Conservation (phyloP, 176 grass and related monocot genomes). For the Oryza longistaminata region DNA sequence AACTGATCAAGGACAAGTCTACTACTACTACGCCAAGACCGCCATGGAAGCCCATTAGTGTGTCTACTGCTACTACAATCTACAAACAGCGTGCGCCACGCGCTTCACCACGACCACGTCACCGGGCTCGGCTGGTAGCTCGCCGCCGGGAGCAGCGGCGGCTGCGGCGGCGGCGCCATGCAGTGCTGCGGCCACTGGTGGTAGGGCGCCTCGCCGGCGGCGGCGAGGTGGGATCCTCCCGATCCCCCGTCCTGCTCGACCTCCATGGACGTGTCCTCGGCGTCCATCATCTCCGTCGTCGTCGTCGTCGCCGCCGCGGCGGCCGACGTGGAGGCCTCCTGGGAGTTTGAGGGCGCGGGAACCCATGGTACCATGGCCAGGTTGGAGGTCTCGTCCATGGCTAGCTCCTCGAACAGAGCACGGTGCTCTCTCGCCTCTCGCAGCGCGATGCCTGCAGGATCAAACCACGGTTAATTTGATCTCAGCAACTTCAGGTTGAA, state of each 20-base stretch:
- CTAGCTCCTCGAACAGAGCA: no score
- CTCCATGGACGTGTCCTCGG: constrained; percentile 48
- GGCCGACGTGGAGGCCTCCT: not conserved
- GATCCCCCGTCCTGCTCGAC: constrained; percentile 12
- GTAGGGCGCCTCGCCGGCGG: no score
- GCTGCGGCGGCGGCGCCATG: not conserved
- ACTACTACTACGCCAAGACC: not conserved
- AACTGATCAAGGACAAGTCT: no score
- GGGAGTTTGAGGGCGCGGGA: not conserved
- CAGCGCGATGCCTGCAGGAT: constrained; percentile 32
- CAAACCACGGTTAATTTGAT: not conserved
- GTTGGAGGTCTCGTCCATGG: not conserved
- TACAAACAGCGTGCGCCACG: not conserved
- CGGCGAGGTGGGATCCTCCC: no score
- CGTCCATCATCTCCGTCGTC: constrained; percentile 38
- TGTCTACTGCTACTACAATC: not conserved
- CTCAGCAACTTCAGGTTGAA: not conserved
- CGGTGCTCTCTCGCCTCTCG: constrained; percentile 23
- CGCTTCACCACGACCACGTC: constrained; percentile 39
- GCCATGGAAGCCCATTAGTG: not conserved
- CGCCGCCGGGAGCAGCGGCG: constrained; percentile 15
- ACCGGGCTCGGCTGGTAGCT: constrained; percentile 39
- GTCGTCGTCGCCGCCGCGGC: not conserved
- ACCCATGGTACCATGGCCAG: constrained; percentile 48
- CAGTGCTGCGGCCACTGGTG: no score